These are phyloP conservation scores for Oehlia diaphana DNA, from an alignment of 192 early-diverging fungal species.

Conservation along the genomic window DNA sequence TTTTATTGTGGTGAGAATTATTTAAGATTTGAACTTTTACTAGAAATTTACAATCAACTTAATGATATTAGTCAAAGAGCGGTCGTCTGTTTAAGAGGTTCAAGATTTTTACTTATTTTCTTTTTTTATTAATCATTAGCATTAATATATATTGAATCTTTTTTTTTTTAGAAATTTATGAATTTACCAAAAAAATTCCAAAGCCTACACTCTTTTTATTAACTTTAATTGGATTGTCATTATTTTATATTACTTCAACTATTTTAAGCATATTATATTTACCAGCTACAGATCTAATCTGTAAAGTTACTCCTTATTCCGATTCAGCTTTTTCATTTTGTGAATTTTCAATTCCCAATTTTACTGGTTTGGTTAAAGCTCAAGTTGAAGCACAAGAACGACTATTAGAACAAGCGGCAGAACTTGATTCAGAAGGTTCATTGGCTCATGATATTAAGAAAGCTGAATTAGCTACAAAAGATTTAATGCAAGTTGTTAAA, in stretches of 20 bases:
- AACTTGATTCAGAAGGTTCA: neutral
- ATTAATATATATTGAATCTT: too few species aligned
- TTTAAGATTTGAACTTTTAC: too few species aligned
- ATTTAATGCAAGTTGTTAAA: neutral
- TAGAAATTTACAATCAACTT: too few species aligned
- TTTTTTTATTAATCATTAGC: too few species aligned
- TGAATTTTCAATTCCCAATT: neutral
- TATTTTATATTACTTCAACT: neutral
- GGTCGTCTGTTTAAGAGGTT: neutral
- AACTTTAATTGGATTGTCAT: neutral
- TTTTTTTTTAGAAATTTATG: neutral
- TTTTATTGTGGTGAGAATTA: neutral
- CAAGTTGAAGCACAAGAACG: neutral
- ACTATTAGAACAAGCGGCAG: neutral
- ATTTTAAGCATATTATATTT: neutral
- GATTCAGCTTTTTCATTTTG: neutral
- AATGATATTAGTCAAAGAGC: too few species aligned
- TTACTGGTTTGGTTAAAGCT: neutral
- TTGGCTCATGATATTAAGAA: neutral
- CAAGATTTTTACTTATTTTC: too few species aligned
- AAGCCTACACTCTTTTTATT: neutral
- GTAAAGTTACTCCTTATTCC: neutral
- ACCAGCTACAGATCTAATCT: neutral
- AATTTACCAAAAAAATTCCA: neutral
- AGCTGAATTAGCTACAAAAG: neutral